Conservation (phyloP, 352 stramenopile species). For the Phytophthora pseudosyringae region DNA sequence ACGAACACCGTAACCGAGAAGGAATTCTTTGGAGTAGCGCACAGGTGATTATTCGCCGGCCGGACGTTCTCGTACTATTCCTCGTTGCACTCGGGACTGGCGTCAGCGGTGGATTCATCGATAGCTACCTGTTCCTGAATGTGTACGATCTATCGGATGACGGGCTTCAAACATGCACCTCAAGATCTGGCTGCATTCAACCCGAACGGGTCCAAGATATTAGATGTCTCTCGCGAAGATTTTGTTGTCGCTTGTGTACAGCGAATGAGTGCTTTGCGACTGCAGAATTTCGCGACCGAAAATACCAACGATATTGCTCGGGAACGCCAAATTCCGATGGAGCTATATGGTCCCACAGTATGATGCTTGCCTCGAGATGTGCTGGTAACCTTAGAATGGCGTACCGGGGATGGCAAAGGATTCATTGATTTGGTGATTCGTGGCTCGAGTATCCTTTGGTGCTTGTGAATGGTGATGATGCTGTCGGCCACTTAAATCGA, state of each 20-base stretch:
- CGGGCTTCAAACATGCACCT: conserved; percentile 41
- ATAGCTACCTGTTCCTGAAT: conserved; percentile 61
- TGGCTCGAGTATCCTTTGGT: conserved; percentile 27
- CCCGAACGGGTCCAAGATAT: conserved; percentile 36
- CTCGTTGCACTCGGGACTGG: conserved; percentile 52
- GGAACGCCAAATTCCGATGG: conserved; percentile 41
- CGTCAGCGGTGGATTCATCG: conserved; percentile 61
- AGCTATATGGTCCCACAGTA: conserved; percentile 31
- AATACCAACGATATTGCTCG: conserved; percentile 14
- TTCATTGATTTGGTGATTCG: conserved; percentile 40
- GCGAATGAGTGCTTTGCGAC: neutral
- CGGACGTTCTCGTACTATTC: conserved; percentile 51
- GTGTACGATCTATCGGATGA: conserved; percentile 57
- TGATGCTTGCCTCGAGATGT: conserved; percentile 31
- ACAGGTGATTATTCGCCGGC: conserved; percentile 24
- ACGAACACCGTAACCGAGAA: too few species aligned
- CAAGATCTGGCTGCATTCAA: conserved; percentile 39
- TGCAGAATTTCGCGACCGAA: neutral
- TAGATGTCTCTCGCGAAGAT: conserved; percentile 37
- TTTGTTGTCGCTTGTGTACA: conserved; percentile 11
- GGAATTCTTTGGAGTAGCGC: conserved; percentile 40
- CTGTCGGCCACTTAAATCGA: conserved; percentile 24
- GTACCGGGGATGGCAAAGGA: conserved; percentile 32
- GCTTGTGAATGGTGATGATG: conserved; percentile 37
- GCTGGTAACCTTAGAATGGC: conserved; percentile 30